A percentile compares a stretch with the other conserved stretches of the same genome.
Evolutionary conservation across 768 basidiomycete species (phyloP).

Genomic region (Lactifluus piperatus): DNA sequence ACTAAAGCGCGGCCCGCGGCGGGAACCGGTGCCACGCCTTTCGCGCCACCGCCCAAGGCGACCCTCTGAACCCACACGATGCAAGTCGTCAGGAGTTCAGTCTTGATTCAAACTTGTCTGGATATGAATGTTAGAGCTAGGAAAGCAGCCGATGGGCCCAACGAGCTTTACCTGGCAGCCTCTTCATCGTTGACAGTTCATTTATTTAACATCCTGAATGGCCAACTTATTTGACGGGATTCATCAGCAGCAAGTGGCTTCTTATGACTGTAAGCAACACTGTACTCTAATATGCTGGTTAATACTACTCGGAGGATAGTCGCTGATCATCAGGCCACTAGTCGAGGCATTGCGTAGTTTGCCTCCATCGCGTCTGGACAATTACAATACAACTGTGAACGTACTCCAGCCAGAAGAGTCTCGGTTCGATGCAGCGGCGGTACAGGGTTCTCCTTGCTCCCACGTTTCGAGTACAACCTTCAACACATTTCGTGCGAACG

Average conservation of each 20-base stretch:
- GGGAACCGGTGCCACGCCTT: not conserved
- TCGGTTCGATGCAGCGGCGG: not conserved
- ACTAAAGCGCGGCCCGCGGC: not conserved
- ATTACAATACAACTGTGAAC: not conserved
- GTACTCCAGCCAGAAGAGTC: not conserved
- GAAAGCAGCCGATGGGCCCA: not conserved
- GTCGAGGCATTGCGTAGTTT: not conserved
- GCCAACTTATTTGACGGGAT: not conserved
- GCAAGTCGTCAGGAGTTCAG: not conserved
- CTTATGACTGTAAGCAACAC: not conserved
- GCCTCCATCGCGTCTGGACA: not conserved
- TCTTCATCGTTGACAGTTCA: not conserved
- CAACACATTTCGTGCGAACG: slow-evolving; percentile 1
- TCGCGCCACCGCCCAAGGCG: too few species aligned
- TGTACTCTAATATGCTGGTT: not conserved
- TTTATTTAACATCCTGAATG: not conserved
- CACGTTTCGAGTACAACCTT: not conserved
- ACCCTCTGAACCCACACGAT: not conserved
- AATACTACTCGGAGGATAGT: not conserved
- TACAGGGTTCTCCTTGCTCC: not conserved
- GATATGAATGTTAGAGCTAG: not conserved
- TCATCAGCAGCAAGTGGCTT: not conserved
- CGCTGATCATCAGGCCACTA: not conserved
- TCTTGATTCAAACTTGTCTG: not conserved
- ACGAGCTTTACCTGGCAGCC: not conserved